Evolutionary conservation across 1,284 basidiomycete genomes (phyloP).

Genomic region (Cryptococcus sp.): DNA sequence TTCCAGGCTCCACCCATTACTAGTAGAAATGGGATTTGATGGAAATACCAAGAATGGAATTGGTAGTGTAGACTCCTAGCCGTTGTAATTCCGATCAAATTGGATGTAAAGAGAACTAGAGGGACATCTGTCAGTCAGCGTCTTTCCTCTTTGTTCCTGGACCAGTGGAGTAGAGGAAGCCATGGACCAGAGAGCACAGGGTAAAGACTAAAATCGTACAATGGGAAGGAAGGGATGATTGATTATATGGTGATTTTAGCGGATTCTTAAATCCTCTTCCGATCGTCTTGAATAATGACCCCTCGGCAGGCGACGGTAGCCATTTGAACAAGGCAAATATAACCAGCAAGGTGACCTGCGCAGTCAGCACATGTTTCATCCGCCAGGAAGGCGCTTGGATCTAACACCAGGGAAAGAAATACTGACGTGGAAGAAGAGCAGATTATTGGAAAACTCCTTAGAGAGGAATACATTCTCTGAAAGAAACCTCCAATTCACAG

Average conservation of each 20-base stretch:
- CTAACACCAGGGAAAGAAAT: not conserved
- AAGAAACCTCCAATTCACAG: constrained; percentile 94
- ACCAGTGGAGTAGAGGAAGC: not conserved
- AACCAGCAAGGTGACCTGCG: constrained; percentile 50
- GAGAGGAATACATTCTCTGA: constrained; percentile 70
- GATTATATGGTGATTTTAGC: constrained; percentile 9
- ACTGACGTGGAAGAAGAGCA: constrained; percentile 65
- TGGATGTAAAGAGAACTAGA: constrained; percentile 81
- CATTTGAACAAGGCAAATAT: constrained; percentile 69
- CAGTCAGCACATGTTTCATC: not conserved
- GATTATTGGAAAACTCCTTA: constrained; percentile 56
- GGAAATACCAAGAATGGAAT: constrained; percentile 97
- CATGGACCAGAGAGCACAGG: no score
- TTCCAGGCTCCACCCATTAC: constrained; percentile 28
- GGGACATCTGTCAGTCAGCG: constrained; percentile 60
- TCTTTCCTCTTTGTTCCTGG: no score
- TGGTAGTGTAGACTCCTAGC: constrained; percentile 98
- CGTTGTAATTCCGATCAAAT: constrained; percentile 85
- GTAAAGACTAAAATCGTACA: no score
- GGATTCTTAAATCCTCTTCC: constrained; percentile 49
- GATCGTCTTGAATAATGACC: constrained; percentile 49
- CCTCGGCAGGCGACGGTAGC: constrained; percentile 58
- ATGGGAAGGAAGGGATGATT: constrained; percentile 12
- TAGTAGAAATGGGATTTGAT: constrained; percentile 80
- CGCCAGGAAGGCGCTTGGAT: not conserved